Evolutionary conservation across 371 early-diverging fungal genomes (phyloP), one percentile per base, ranked within the genome.

Genomic region (Blakeslea trispora): DNA sequence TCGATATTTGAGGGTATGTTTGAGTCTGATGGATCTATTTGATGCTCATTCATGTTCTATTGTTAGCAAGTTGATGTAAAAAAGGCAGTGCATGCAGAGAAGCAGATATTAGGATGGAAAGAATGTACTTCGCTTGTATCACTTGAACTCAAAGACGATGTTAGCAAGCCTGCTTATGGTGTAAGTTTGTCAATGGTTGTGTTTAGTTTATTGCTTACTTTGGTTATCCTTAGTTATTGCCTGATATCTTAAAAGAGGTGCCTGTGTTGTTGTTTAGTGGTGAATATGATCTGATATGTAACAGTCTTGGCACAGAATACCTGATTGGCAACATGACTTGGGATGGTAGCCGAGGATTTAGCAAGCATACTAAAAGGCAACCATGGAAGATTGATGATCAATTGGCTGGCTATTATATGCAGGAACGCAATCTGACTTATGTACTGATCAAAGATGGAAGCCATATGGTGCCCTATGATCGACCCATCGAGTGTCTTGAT

Each of bases 381-480:
- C 63, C 75, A 5, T 89, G 88, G 89, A 66, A 62, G 7, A 74
- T 91, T 22, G 82, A 89, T 22, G 76, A 79, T 50, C 64, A 67
- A 23, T 21, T 72, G 2, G 79, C 72, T 22, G 94, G 91, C 19
- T 57, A 70, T 44, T 79, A 79, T 63, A 79, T 76, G 21, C 64
- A 71, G 23, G 84, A 76, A 8, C 73, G 89, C 22, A 91, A 92
- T 58, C 71, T 94, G 50, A 86, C 84, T 1, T 87, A 85, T 68
- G 84, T 86, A 0, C 19, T 85, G 8, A 71, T 91, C 22, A 75
- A 81, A 50, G 81, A 89, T 57, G 87, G 87, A 13, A 85, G 85
- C 35, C 94, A 94, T 63, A 94, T 94, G 94, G 85, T 86, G 0
- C 88, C 93, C 18, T 83, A 90, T 32, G 92, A 92, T 61, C 59